phyloP scores from a whole-genome alignment of 352 stramenopile species.

The Globisporangium lucens region DNA sequence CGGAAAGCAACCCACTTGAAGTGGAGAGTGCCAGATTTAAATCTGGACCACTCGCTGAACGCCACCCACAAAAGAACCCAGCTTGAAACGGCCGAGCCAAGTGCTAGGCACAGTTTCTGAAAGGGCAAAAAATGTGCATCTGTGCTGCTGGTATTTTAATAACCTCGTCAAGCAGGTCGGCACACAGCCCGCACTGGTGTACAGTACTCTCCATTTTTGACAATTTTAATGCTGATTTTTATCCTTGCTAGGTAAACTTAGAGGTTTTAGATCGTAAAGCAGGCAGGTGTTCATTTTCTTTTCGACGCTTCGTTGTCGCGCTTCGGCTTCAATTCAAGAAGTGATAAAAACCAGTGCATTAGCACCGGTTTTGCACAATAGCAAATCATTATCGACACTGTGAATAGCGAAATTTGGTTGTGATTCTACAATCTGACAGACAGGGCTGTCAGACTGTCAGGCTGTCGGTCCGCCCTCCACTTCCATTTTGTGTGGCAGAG shows the following conservation, averaged over 20 bases:
- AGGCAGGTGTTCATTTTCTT: no score
- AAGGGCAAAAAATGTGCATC: no score
- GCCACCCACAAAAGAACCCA: not conserved
- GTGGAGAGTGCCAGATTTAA: constrained; percentile 13
- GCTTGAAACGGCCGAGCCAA: not conserved
- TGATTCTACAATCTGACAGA: not conserved
- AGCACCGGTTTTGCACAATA: not conserved
- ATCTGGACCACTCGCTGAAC: constrained; percentile 13
- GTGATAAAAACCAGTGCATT: no score
- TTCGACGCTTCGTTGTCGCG: no score
- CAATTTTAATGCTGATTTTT: no score
- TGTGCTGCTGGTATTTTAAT: no score
- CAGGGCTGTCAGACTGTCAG: not conserved
- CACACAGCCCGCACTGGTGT: no score
- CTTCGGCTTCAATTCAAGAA: no score
- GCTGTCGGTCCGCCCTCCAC: not conserved
- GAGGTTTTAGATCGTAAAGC: no score
- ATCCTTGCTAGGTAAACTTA: no score
- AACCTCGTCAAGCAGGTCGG: no score
- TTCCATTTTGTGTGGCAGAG: constrained; percentile 1
- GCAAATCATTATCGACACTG: not conserved
- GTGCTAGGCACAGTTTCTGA: not conserved
- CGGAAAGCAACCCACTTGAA: constrained; percentile 4
- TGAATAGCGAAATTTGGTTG: not conserved
- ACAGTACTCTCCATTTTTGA: no score